Evolutionary conservation across 768 basidiomycete genomes (phyloP).

Genomic region (Mrakia blollopis): DNA sequence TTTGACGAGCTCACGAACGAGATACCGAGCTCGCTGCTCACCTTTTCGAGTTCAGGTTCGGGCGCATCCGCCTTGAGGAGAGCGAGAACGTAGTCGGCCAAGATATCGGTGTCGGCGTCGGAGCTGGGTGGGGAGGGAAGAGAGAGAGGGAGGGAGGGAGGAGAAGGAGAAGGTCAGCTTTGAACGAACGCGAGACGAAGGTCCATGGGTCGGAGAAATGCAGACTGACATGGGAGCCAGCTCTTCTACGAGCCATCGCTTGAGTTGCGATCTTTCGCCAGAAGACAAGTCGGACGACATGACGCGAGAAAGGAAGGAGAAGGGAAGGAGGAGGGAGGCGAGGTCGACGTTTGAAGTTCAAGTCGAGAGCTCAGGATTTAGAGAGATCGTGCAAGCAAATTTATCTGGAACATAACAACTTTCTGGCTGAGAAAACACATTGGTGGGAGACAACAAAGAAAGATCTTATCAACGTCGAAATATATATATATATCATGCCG

Average conservation of each 20-base stretch:
- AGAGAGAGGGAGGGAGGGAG: constrained; percentile 7
- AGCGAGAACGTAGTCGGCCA: constrained; percentile 91
- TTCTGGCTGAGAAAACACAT: too few species aligned
- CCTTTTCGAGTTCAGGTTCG: constrained; percentile 73
- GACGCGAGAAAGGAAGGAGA: not conserved
- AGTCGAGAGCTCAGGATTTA: not conserved
- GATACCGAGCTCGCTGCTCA: constrained; percentile 51
- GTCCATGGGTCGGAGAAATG: too few species aligned
- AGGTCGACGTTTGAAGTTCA: not conserved
- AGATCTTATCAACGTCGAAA: too few species aligned
- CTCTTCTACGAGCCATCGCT: constrained; percentile 79
- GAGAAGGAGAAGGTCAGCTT: constrained; percentile 23
- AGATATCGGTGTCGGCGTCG: constrained; percentile 89
- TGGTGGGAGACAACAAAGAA: too few species aligned
- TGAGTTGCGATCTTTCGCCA: constrained; percentile 50
- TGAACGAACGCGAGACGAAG: constrained; percentile 19
- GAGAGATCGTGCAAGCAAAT: not conserved
- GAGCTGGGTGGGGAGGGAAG: constrained; percentile 56
- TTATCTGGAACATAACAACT: not conserved
- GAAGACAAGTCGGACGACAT: constrained; percentile 13
- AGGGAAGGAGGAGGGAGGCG: not conserved
- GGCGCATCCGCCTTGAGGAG: constrained; percentile 66
- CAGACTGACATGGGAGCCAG: constrained; percentile 84
- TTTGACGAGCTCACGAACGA: not conserved
- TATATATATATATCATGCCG: too few species aligned